A percentile compares a stretch with the other conserved stretches of the same genome.
Evolutionary conservation across 2,329 filamentous ascomycete species (phyloP).

Genomic region (Apiospora marii): DNA sequence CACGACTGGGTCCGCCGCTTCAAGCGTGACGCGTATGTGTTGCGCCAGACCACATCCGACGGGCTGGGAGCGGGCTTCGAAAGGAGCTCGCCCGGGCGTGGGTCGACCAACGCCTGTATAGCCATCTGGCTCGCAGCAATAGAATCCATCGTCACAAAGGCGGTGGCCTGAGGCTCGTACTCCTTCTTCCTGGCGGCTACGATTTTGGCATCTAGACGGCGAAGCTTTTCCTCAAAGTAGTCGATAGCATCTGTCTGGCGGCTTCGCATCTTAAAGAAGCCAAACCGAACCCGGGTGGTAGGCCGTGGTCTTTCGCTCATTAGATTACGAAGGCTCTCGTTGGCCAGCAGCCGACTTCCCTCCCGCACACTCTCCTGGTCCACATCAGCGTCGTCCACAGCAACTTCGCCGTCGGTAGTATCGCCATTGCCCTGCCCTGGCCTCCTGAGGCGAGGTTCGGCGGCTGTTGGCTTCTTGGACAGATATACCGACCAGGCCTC

Average conservation of each 20-base stretch:
- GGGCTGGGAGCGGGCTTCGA: slow-evolving; percentile 89
- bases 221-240: slow-evolving; percentile 89
- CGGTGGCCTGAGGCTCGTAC: slow-evolving; percentile 81
- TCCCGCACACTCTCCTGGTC: slow-evolving; percentile 59
- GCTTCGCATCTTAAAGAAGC: slow-evolving; percentile 74
- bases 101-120: slow-evolving; percentile 92
- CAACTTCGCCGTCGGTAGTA: slow-evolving; percentile 36
- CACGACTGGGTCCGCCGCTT: slow-evolving; percentile 81
- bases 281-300: slow-evolving; percentile 78
- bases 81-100: slow-evolving; percentile 83
- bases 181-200: slow-evolving; percentile 73
- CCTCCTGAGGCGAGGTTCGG: slow-evolving; percentile 36
- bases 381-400: slow-evolving; percentile 42
- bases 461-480: slow-evolving; percentile 60
- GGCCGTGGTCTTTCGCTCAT: slow-evolving; percentile 63
- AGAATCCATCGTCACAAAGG: slow-evolving; percentile 97
- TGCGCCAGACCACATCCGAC: slow-evolving; percentile 92
- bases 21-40: slow-evolving; percentile 83
- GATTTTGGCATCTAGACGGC: slow-evolving; percentile 80
- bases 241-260: slow-evolving; percentile 88
- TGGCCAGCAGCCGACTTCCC: slow-evolving; percentile 66
- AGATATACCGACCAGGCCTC: slow-evolving; percentile 82
- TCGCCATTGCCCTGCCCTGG: slow-evolving; percentile 21
- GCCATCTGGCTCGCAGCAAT: slow-evolving; percentile 95
- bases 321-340: slow-evolving; percentile 49